phyloP scores from a whole-genome alignment of 345 rosid species.

The Syzygium aqueum region DNA sequence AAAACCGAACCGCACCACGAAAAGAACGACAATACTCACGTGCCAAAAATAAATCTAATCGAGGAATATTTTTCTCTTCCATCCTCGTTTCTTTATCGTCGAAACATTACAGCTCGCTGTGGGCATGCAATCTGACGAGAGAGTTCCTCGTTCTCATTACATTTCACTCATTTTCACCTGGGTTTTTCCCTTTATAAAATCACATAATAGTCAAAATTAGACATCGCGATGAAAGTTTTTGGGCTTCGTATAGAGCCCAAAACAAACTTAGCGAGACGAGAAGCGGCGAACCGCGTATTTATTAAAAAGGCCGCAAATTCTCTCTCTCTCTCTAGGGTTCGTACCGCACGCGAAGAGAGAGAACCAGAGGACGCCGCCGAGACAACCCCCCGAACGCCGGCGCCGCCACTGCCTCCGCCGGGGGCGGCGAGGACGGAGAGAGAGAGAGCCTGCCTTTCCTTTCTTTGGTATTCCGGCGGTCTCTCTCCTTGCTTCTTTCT shows the following conservation, averaged over 20 bases:
- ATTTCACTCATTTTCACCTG: no score
- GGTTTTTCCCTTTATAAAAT: no score
- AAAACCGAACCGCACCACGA: no score
- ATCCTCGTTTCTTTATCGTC: no score
- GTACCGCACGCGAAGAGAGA: neutral
- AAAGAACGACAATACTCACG: no score
- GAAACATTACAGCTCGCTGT: accelerated
- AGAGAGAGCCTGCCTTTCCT: neutral
- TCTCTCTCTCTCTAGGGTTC: neutral
- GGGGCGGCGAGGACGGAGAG: neutral
- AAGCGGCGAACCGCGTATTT: neutral
- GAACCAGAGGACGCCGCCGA: neutral
- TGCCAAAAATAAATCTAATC: no score
- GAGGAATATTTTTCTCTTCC: no score
- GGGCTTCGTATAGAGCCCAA: neutral
- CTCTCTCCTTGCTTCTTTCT: neutral
- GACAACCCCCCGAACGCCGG: neutral
- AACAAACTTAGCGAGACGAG: neutral
- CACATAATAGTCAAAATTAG: no score
- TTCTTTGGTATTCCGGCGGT: neutral
- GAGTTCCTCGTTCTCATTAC: neutral
- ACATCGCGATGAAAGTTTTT: neutral
- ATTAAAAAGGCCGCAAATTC: neutral
- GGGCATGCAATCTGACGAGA: neutral
- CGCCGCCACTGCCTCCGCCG: neutral